phyloP scores from a whole-genome alignment of 805 yeast species.

The Zygosaccharomyces pseudorouxii region DNA sequence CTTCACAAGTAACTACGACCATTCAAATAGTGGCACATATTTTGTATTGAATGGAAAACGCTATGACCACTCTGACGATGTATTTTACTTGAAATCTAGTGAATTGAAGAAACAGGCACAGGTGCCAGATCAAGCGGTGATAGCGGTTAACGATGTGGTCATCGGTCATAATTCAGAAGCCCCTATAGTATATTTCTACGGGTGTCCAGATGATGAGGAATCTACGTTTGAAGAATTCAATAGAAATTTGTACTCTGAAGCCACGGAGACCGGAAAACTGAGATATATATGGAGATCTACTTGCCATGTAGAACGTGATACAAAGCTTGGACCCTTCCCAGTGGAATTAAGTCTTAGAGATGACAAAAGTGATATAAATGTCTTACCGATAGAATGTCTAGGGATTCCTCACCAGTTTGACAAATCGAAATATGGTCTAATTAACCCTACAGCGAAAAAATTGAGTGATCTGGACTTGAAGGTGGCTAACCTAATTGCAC shows the following conservation, averaged over 20 bases:
- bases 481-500: conserved; percentile 55
- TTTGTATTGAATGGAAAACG: conserved; percentile 26
- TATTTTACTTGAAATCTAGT: conserved; percentile 70
- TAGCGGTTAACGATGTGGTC: conserved; percentile 55
- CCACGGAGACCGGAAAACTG: conserved; percentile 52
- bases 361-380: conserved; percentile 38
- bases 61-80: conserved; percentile 65
- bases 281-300: conserved; percentile 73
- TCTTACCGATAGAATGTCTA: conserved; percentile 6
- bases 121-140: conserved; percentile 16
- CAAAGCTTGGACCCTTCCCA: conserved; percentile 31
- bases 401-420: conserved; percentile 26
- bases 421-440: conserved; percentile 36
- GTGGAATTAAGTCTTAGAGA: conserved; percentile 23
- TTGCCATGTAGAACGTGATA: conserved; percentile 18
- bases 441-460: conserved; percentile 19
- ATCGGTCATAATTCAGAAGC: conserved; percentile 46
- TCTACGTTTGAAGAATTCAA: conserved; percentile 53
- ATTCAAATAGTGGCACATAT: conserved; percentile 11
- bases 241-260: conserved; percentile 52
- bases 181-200: conserved; percentile 64
- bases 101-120: conserved; percentile 26
- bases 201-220: conserved; percentile 47
- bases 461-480: conserved; percentile 51
- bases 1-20: background rate